Conservation (phyloP, 2,329 filamentous ascomycete species). For the Monosporascus sp. region DNA sequence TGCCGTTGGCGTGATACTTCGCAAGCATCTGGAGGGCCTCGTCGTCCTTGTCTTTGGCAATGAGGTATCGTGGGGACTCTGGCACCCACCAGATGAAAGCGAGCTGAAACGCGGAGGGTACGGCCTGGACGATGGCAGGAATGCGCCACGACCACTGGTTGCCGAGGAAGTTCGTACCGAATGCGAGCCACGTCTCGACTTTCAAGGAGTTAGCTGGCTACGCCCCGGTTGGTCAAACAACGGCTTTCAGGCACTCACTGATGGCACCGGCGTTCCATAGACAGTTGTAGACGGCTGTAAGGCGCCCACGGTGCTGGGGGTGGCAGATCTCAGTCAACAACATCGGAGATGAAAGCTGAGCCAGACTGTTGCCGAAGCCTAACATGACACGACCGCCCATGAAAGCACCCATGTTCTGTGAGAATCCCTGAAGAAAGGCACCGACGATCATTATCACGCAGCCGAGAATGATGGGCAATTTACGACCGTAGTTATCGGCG, state of each 20-base stretch:
- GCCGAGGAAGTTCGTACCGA: conserved; percentile 40
- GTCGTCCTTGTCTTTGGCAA: conserved; percentile 47
- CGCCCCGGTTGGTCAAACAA: neutral
- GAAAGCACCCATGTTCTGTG: conserved; percentile 39
- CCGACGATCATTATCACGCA: conserved; percentile 49
- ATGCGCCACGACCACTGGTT: conserved; percentile 48
- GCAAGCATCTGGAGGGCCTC: conserved; percentile 50
- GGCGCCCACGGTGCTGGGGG: conserved; percentile 47
- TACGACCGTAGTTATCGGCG: conserved; percentile 47
- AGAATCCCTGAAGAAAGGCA: conserved; percentile 50
- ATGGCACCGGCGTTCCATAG: conserved; percentile 42
- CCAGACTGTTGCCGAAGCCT: conserved; percentile 50
- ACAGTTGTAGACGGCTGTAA: conserved; percentile 51
- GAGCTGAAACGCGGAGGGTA: conserved; percentile 43
- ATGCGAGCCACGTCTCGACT: conserved; percentile 44
- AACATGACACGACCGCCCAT: conserved; percentile 54
- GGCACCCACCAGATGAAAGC: conserved; percentile 41
- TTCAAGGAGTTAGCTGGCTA: conserved; percentile 7
- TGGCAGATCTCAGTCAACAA: conserved; percentile 49
- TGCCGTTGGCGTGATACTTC: conserved; percentile 52
- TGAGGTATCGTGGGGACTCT: conserved; percentile 38
- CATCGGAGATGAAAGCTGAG: conserved; percentile 47
- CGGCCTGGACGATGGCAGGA: conserved; percentile 40
- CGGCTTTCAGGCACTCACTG: conserved; percentile 9
- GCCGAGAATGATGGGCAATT: conserved; percentile 42